Evolutionary conservation across 2,329 filamentous ascomycete genomes (phyloP).

Genomic region (Phyllosticta paracitricarpa): DNA sequence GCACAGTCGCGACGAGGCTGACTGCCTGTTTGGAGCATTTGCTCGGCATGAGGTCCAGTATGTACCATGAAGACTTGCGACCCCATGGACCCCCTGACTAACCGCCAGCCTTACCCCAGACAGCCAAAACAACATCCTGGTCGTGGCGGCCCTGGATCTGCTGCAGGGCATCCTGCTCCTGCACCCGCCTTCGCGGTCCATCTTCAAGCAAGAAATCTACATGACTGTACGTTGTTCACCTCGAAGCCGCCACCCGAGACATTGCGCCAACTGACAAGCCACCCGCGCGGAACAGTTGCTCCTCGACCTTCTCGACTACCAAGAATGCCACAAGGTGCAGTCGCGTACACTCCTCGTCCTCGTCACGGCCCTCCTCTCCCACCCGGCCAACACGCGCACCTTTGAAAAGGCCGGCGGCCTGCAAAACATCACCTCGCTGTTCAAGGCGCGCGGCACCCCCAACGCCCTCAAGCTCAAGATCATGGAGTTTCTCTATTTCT

Average conservation of each 20-base stretch:
- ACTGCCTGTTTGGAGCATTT: conserved; percentile 78
- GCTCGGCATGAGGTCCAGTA: conserved; percentile 62
- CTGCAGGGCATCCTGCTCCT: conserved; percentile 82
- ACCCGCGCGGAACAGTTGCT: conserved; percentile 51
- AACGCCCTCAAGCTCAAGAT: conserved; percentile 89
- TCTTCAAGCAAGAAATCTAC: conserved; percentile 82
- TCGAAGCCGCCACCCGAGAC: not conserved
- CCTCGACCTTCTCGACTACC: conserved; percentile 85
- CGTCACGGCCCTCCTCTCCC: conserved; percentile 78
- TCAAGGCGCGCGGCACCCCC: conserved; percentile 77
- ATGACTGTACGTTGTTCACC: conserved; percentile 62
- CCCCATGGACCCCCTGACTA: conserved; percentile 10
- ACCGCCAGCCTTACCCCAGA: conserved; percentile 32
- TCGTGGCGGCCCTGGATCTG: conserved; percentile 77
- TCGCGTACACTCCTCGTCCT: conserved; percentile 82
- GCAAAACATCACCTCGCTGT: conserved; percentile 81
- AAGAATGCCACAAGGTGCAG: conserved; percentile 83
- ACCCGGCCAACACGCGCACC: conserved; percentile 76
- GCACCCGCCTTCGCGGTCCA: conserved; percentile 76
- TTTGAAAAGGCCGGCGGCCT: conserved; percentile 91
- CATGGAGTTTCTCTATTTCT: conserved; percentile 98
- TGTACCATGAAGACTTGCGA: conserved; percentile 13
- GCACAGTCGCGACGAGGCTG: conserved; percentile 65
- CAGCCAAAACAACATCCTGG: conserved; percentile 77
- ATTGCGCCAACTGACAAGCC: not conserved